Evolutionary conservation across 2,329 filamentous ascomycete genomes (phyloP), one percentile per base, ranked within the genome.

Genomic region (Plectosphaerella cucumerina): DNA sequence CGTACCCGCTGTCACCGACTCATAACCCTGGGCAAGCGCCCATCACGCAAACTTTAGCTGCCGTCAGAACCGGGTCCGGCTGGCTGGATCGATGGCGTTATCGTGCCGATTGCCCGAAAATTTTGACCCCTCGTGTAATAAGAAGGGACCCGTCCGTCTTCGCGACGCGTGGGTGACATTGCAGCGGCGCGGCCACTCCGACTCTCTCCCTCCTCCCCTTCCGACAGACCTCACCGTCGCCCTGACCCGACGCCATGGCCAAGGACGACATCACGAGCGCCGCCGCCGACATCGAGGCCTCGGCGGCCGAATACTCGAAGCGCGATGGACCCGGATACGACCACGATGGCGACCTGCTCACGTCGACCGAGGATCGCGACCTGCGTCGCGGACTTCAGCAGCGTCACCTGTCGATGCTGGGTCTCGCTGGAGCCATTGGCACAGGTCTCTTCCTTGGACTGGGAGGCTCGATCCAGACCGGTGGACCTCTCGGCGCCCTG

Each of bases 381-480:
- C 70, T 81, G 49, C 70, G 69, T 59, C 73, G 74, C 52, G 71
- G 71, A 18, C 71, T 82, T 50, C 72, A 73, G 58, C 75, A 77
- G 57, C 74, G 79, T 49, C 81, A 84, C 63, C 69, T 85, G 54
- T 79, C 81, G 57, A 83, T 84, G 79, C 74, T 84, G 54, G 81
- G 78, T 58, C 82, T 85, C 50, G 80, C 80, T 48, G 81, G 81
- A 49, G 77, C 80, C 53, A 83, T 84, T 53, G 80, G 81, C 56
- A 82, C 81, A 45, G 80, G 81, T 50, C 73, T 84, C 47, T 84
- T 84, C 62, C 77, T 84, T 35, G 78, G 80, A 17, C 76, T 81
- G 33, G 80, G 81, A 56, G 64, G 68, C 51, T 77, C 80, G 17
- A 73, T 84, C 21, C 67, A 71, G 56, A 74, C 65, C 20, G 80